Evolutionary conservation across 1,284 basidiomycete species (phyloP).

Genomic region (Cryptococcus hybrid): DNA sequence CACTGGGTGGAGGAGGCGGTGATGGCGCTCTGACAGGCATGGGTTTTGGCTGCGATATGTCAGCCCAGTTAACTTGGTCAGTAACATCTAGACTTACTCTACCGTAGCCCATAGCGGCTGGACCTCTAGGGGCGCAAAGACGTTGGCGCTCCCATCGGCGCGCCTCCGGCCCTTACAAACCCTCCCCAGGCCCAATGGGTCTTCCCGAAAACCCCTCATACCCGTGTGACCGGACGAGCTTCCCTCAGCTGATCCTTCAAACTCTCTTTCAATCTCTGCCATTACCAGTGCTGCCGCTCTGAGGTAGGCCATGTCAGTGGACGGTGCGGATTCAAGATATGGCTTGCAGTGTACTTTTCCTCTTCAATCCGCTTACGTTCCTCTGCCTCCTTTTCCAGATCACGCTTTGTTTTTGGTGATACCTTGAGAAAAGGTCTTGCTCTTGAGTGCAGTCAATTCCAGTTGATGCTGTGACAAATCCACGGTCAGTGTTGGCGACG

Average conservation of each 20-base stretch:
- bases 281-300: slow-evolving; percentile 56
- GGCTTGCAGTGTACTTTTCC: slow-evolving; percentile 46
- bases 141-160: slow-evolving; percentile 10
- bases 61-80: no score
- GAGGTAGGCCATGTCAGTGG: not conserved
- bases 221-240: not conserved
- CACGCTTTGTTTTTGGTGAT: slow-evolving; percentile 62
- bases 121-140: slow-evolving; percentile 45
- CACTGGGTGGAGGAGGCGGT: slow-evolving; percentile 51
- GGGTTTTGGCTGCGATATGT: no score
- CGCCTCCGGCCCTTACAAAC: slow-evolving; percentile 68
- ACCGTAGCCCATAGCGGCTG: slow-evolving; percentile 41
- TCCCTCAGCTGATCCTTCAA: slow-evolving; percentile 65
- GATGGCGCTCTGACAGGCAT: slow-evolving; percentile 25
- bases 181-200: slow-evolving; percentile 43
- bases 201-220: not conserved
- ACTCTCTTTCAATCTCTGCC: slow-evolving; percentile 81
- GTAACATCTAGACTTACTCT: not conserved
- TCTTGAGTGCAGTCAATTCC: slow-evolving; percentile 11
- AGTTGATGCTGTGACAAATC: not conserved
- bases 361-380: slow-evolving; percentile 81
- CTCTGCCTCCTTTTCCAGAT: slow-evolving; percentile 81
- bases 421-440: slow-evolving; percentile 48
- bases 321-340: no score
- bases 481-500: not conserved